These are phyloP conservation scores for Hydrangea macrophylla DNA, from an alignment of 148 eudicot species.

Conservation along the genomic window DNA sequence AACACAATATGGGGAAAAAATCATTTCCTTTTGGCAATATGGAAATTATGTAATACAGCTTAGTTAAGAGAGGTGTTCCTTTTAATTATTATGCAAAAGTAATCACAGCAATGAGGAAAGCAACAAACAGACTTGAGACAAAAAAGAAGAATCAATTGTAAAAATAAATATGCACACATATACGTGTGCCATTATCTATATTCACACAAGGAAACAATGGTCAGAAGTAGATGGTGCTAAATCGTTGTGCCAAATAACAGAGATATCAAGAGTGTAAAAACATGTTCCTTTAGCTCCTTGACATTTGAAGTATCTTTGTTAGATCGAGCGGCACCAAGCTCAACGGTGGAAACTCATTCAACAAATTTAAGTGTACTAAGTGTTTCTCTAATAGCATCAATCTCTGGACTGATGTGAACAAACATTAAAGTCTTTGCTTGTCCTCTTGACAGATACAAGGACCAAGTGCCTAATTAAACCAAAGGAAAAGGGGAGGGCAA, in stretches of 20 bases:
- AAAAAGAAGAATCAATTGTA: too few relatives aligned
- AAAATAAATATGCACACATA: too few relatives aligned
- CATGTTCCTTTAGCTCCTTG: slow-evolving; percentile 88
- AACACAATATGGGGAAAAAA: slow-evolving; percentile 2
- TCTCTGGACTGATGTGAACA: slow-evolving; percentile 92
- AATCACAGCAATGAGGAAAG: background rate
- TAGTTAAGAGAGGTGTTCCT: too few relatives aligned
- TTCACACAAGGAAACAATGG: background rate
- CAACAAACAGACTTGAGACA: too few relatives aligned
- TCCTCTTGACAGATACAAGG: slow-evolving; percentile 48
- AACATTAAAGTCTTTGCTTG: slow-evolving; percentile 98
- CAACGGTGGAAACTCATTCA: slow-evolving; percentile 87
- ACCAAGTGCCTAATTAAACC: slow-evolving; percentile 7
- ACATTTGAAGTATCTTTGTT: slow-evolving; percentile 67
- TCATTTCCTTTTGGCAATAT: background rate
- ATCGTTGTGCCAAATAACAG: too few relatives aligned
- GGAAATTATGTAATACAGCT: background rate
- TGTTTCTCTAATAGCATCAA: slow-evolving; percentile 77
- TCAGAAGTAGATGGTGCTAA: too few relatives aligned
- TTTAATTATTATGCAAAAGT: background rate
- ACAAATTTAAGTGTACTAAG: slow-evolving; percentile 92
- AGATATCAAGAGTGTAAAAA: slow-evolving; percentile 12
- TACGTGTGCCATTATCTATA: too few relatives aligned
- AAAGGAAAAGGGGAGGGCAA: slow-evolving; percentile 30
- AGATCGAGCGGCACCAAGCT: slow-evolving; percentile 84